Base-by-base conservation (phyloP, 441 rosid species). In the Eruca vesicaria region DNA sequence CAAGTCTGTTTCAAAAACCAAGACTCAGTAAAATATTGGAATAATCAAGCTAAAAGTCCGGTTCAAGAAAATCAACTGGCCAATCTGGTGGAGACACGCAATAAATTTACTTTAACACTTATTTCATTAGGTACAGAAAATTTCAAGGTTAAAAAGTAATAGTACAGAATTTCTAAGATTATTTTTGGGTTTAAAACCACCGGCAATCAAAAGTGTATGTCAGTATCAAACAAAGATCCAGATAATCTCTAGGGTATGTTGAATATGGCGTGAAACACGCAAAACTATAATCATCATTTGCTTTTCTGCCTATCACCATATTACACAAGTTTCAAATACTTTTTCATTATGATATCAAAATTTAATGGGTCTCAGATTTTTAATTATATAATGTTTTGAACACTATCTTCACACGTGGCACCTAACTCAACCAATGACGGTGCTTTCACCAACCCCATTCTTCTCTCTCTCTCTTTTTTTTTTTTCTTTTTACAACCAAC, bases 371-470 rank as follows among this genome's bases (percentile, higher is more conserved):
- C n/a, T n/a, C n/a, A n/a, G n/a, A n/a, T n/a, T n/a, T n/a, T n/a
- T n/a, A n/a, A n/a, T n/a, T n/a, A n/a, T n/a, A n/a, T n/a, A n/a
- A n/a, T n/a, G n/a, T n/a, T n/a, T n/a, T n/a, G n/a, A n/a, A n/a
- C n/a, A n/a, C n/a, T n/a, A 11, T 18, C 6, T 18, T 36, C 45
- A 62, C 10, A 62, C 48, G 69, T 69, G 74, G 56, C 64, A 50
- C 16, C 36, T 33, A 19, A 28, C 57, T 35, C 64, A 62, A 38
- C 69, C 48, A 68, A 53, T 52, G 11, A 53, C 20, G n/a, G 74
- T 75, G 74, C 74, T 36, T 35, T 60, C 62, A 62, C 79, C 70
- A 74, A 58, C 78, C 59, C 76, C 62, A 62, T 62, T 59, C 11
- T 20, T 60, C 41, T 59, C 10, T 9, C 36, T n/a, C n/a, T n/a